These are phyloP conservation scores for Nakazawaea molendinolei DNA, from an alignment of 805 yeast species.

Conservation along the genomic window DNA sequence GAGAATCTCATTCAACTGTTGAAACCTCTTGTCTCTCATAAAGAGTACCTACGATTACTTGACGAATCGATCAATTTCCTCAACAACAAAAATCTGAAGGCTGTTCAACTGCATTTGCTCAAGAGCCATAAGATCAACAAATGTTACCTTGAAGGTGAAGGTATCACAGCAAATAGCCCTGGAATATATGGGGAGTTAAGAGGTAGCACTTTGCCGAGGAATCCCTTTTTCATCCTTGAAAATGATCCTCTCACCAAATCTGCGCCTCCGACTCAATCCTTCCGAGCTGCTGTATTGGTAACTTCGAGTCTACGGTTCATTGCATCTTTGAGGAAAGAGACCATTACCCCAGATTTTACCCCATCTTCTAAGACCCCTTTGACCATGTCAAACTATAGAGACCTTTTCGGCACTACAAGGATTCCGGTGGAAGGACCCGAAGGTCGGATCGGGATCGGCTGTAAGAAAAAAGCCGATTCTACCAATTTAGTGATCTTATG, in stretches of 20 bases:
- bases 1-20: slow-evolving; percentile 48
- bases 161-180: slow-evolving; percentile 42
- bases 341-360: slow-evolving; percentile 51
- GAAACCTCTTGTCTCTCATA: slow-evolving; percentile 50
- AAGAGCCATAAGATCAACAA: slow-evolving; percentile 36
- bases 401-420: slow-evolving; percentile 66
- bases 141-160: slow-evolving; percentile 48
- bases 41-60: slow-evolving; percentile 41
- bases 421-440: slow-evolving; percentile 33
- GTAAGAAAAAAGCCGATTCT: slow-evolving; percentile 31
- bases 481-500: slow-evolving; percentile 45
- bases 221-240: slow-evolving; percentile 68
- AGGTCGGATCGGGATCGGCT: slow-evolving; percentile 29
- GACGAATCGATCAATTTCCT: slow-evolving; percentile 39
- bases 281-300: slow-evolving; percentile 60
- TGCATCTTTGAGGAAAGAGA: slow-evolving; percentile 46
- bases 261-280: slow-evolving; percentile 55
- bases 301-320: slow-evolving; percentile 64
- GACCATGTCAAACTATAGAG: slow-evolving; percentile 62
- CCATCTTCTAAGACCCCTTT: slow-evolving; percentile 44
- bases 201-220: slow-evolving; percentile 67
- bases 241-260: slow-evolving; percentile 61
- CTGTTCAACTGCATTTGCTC: slow-evolving; percentile 48
- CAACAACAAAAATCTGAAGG: slow-evolving; percentile 31
- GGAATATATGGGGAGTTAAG: slow-evolving; percentile 57